A percentile compares a stretch with the other conserved stretches of the same genome.
phyloP scores from a whole-genome alignment of 2,329 filamentous ascomycete genomes.

The Aspergillus sp. region DNA sequence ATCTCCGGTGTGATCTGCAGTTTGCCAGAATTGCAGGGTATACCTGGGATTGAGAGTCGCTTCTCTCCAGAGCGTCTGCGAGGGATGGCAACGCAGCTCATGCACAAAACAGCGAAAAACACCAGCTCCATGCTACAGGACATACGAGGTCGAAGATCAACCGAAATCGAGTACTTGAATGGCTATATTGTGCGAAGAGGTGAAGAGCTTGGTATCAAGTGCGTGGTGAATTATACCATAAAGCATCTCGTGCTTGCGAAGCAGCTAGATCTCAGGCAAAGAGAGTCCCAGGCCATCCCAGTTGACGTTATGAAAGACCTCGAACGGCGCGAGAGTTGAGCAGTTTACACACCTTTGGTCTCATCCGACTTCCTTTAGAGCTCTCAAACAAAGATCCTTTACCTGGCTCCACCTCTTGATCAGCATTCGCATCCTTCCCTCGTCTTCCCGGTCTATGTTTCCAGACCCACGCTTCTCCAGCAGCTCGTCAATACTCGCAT shows the following conservation, averaged over 20 bases:
- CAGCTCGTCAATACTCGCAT: conserved; percentile 32
- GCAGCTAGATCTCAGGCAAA: conserved; percentile 49
- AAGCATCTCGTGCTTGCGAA: conserved; percentile 75
- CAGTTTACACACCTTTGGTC: background rate
- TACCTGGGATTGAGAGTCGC: conserved; percentile 63
- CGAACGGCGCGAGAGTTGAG: conserved; percentile 1
- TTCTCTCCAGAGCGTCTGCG: conserved; percentile 67
- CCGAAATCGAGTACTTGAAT: conserved; percentile 84
- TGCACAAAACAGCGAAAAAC: conserved; percentile 59
- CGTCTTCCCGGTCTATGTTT: conserved; percentile 20
- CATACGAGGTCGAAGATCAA: conserved; percentile 63
- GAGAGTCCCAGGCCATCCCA: conserved; percentile 39
- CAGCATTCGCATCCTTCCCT: conserved; percentile 33
- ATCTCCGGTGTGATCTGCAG: conserved; percentile 71
- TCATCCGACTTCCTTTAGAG: conserved; percentile 28
- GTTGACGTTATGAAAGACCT: conserved; percentile 26
- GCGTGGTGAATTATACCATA: conserved; percentile 73
- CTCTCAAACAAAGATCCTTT: conserved; percentile 35
- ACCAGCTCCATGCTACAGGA: conserved; percentile 71
- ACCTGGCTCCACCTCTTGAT: conserved; percentile 48
- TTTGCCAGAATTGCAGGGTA: conserved; percentile 73
- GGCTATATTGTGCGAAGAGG: conserved; percentile 82
- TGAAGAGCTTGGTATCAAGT: conserved; percentile 71
- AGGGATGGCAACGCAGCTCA: conserved; percentile 60
- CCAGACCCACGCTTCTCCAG: conserved; percentile 23